These are phyloP conservation scores for Mangifera indica DNA, from an alignment of 345 rosid species.

Conservation along the genomic window DNA sequence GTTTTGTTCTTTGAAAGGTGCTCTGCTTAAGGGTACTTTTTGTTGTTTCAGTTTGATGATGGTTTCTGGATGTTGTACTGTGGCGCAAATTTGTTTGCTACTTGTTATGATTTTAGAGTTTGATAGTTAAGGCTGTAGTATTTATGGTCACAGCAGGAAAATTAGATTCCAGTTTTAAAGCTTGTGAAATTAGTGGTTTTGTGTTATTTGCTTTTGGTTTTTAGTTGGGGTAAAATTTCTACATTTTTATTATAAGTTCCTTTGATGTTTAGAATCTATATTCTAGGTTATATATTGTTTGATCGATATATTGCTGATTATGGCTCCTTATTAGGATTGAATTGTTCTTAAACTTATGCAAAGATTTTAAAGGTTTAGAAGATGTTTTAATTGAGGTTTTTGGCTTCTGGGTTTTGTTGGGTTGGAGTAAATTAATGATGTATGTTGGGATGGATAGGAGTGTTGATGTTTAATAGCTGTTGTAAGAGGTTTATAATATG, in stretches of 20 bases:
- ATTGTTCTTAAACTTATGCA: background rate
- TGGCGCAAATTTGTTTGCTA: constrained; percentile 12
- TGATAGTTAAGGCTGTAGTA: constrained; percentile 9
- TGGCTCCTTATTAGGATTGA: background rate
- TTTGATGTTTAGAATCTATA: background rate
- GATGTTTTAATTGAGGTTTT: constrained; percentile 6
- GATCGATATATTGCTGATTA: constrained; percentile 11
- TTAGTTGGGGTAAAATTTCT: background rate
- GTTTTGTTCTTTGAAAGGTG: constrained; percentile 15
- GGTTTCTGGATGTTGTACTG: constrained; percentile 20
- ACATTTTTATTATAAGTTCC: background rate
- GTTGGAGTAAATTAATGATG: background rate
- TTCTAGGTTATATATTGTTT: background rate
- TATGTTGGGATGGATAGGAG: background rate
- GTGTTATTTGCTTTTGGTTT: background rate
- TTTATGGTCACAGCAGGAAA: background rate
- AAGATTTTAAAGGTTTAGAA: background rate
- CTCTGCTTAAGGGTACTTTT: background rate
- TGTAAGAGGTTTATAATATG: background rate
- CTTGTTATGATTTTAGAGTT: background rate
- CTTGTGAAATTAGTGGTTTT: background rate
- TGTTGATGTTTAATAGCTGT: background rate
- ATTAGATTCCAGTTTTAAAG: background rate
- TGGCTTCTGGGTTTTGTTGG: background rate
- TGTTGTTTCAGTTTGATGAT: constrained; percentile 10